Percentiles rank a stretch among this genome's conserved stretches.
Evolutionary conservation across 2,329 filamentous ascomycete species (phyloP).

Genomic region (Cladosporium sp.): DNA sequence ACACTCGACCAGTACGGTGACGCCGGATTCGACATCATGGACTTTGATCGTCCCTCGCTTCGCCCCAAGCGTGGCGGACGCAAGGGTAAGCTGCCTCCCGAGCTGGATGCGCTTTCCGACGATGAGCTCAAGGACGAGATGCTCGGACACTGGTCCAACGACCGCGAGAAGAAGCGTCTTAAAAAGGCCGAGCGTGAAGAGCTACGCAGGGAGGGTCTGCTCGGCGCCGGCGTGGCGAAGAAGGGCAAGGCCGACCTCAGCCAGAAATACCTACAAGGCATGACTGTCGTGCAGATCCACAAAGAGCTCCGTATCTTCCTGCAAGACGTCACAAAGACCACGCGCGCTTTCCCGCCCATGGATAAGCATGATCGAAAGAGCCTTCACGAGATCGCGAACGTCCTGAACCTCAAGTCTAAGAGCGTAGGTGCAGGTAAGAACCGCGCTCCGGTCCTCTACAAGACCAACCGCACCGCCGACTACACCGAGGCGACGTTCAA

Average conservation of each 20-base stretch:
- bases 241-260: slow-evolving; percentile 54
- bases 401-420: slow-evolving; percentile 78
- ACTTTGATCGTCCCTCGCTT: slow-evolving; percentile 71
- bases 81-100: slow-evolving; percentile 44
- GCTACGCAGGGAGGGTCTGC: slow-evolving; percentile 45
- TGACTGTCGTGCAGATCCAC: slow-evolving; percentile 69
- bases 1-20: slow-evolving; percentile 64
- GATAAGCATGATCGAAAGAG: slow-evolving; percentile 73
- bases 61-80: slow-evolving; percentile 65
- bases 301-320: slow-evolving; percentile 74
- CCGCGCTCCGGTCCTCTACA: slow-evolving; percentile 75
- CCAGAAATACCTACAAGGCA: slow-evolving; percentile 71
- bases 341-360: slow-evolving; percentile 79
- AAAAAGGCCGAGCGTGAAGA: slow-evolving; percentile 52
- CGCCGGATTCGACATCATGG: slow-evolving; percentile 80
- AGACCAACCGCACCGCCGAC: slow-evolving; percentile 65
- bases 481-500: slow-evolving; percentile 58
- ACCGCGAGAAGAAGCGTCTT: slow-evolving; percentile 47
- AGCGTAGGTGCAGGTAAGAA: slow-evolving; percentile 72
- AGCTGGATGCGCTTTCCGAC: slow-evolving; percentile 44
- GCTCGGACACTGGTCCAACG: slow-evolving; percentile 44
- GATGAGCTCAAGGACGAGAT: slow-evolving; percentile 45
- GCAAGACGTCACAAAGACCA: slow-evolving; percentile 60
- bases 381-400: slow-evolving; percentile 75
- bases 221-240: slow-evolving; percentile 34